phyloP scores from a whole-genome alignment of 352 stramenopile species.

The Globisporangium cederbergense region DNA sequence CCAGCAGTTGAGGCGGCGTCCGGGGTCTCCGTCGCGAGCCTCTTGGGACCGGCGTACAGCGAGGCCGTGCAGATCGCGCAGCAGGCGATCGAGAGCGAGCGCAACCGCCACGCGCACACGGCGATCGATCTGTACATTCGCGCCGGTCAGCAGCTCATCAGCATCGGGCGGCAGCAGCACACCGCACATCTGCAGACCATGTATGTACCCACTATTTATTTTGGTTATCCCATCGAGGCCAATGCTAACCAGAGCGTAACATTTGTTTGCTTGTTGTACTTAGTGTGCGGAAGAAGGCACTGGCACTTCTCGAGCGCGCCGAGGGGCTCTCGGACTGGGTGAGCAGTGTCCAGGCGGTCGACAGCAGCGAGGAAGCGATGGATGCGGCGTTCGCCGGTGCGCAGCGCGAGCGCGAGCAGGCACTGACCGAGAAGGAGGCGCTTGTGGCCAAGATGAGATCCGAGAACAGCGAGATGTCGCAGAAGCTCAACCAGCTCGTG shows the following conservation, averaged over 20 bases:
- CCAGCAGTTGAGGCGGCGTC: slow-evolving; percentile 7
- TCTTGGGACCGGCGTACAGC: slow-evolving; percentile 61
- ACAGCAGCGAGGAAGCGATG: slow-evolving; percentile 30
- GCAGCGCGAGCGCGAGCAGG: slow-evolving; percentile 35
- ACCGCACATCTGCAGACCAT: slow-evolving; percentile 70
- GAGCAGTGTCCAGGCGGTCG: slow-evolving; percentile 31
- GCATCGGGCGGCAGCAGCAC: slow-evolving; percentile 57
- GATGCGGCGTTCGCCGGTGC: slow-evolving; percentile 44
- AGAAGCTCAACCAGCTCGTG: slow-evolving; percentile 61
- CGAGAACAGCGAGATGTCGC: slow-evolving; percentile 56
- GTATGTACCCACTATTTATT: slow-evolving; percentile 18
- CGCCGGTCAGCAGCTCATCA: slow-evolving; percentile 63
- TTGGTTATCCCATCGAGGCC: background rate
- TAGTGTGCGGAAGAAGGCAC: slow-evolving; percentile 73
- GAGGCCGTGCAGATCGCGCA: slow-evolving; percentile 59
- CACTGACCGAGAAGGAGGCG: slow-evolving; percentile 52
- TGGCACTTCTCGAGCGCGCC: slow-evolving; percentile 67
- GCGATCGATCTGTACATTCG: slow-evolving; percentile 73
- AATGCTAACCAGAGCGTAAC: background rate
- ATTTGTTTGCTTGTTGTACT: background rate
- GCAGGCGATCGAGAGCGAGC: slow-evolving; percentile 67
- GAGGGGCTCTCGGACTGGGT: slow-evolving; percentile 70
- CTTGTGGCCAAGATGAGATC: slow-evolving; percentile 59
- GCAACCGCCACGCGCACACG: slow-evolving; percentile 50
- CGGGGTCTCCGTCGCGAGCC: slow-evolving; percentile 26